These are phyloP conservation scores for Cryoendolithus antarcticus DNA, from an alignment of 2,329 filamentous ascomycete genomes.

Conservation along the genomic window DNA sequence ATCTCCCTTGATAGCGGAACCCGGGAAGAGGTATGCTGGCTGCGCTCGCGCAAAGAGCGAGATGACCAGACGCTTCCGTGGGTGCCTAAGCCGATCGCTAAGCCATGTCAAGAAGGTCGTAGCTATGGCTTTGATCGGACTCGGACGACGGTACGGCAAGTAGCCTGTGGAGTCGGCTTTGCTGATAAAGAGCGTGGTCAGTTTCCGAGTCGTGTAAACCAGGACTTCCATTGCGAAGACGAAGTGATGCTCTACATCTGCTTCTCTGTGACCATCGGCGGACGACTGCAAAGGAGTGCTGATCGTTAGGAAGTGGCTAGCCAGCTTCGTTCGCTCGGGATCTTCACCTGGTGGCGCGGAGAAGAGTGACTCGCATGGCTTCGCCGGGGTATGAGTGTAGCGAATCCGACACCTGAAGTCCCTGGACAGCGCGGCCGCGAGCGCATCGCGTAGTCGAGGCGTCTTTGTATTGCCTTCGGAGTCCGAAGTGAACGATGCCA, in stretches of 20 bases:
- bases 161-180: constrained; percentile 96
- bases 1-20: constrained; percentile 67
- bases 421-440: constrained; percentile 41
- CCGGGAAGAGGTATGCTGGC: constrained; percentile 87
- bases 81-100: constrained; percentile 27
- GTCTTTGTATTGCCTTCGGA: too few species aligned
- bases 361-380: constrained; percentile 62
- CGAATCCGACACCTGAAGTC: constrained; percentile 56
- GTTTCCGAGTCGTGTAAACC: constrained; percentile 65
- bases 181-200: constrained; percentile 84
- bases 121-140: constrained; percentile 62
- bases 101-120: constrained; percentile 67
- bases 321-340: constrained; percentile 69
- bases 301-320: constrained; percentile 65
- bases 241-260: constrained; percentile 38
- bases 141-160: constrained; percentile 52
- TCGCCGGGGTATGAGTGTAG: constrained; percentile 78
- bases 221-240: constrained; percentile 77
- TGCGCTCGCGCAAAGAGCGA: constrained; percentile 89
- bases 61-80: constrained; percentile 53
- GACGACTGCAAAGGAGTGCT: constrained; percentile 29
- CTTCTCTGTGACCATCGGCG: constrained; percentile 15
- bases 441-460: constrained; percentile 23
- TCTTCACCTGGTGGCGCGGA: constrained; percentile 60
- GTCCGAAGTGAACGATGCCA: too few species aligned